These are phyloP conservation scores for Falciphora oryzae DNA, from an alignment of 2,329 filamentous ascomycete genomes.

Conservation along the genomic window DNA sequence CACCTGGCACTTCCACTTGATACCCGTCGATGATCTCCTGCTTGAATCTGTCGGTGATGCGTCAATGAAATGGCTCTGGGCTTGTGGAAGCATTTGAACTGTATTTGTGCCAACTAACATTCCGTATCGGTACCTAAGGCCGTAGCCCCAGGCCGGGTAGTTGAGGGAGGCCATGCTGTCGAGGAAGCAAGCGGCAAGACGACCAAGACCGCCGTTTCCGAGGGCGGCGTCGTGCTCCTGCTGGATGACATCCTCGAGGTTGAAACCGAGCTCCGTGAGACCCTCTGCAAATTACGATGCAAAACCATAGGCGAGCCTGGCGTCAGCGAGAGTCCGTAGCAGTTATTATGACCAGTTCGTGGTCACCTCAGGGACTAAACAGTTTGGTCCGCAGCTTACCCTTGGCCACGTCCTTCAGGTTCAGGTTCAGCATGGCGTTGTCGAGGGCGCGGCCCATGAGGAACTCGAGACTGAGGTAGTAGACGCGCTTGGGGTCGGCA, in stretches of 20 bases:
- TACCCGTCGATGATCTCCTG: slow-evolving; percentile 98
- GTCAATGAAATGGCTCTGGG: too few species aligned
- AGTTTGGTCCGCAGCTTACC: slow-evolving; percentile 42
- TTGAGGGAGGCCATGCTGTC: slow-evolving; percentile 93
- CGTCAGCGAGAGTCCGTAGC: too few species aligned
- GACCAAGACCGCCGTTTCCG: slow-evolving; percentile 91
- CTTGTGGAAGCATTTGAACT: too few species aligned
- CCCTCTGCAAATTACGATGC: slow-evolving; percentile 53
- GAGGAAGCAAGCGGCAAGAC: slow-evolving; percentile 92
- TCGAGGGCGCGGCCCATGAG: slow-evolving; percentile 94
- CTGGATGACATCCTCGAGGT: slow-evolving; percentile 88
- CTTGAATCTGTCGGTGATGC: slow-evolving; percentile 58
- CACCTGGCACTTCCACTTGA: slow-evolving; percentile 80
- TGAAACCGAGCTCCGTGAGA: slow-evolving; percentile 84
- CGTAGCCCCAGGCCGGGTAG: slow-evolving; percentile 96
- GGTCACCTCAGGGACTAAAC: too few species aligned
- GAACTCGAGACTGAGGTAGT: slow-evolving; percentile 96
- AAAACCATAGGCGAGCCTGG: neutral
- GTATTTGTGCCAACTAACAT: slow-evolving; percentile 40
- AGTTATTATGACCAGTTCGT: too few species aligned
- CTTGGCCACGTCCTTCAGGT: slow-evolving; percentile 76
- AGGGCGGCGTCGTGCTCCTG: slow-evolving; percentile 96
- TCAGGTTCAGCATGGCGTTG: slow-evolving; percentile 97
- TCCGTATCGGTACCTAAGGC: slow-evolving; percentile 88
- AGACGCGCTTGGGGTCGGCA: slow-evolving; percentile 85